A percentile compares a stretch with the other conserved stretches of the same genome.
These are phyloP conservation scores for Emiliania huxleyi DNA, from an alignment of 78 protist genomes.

Conservation along the genomic window DNA sequence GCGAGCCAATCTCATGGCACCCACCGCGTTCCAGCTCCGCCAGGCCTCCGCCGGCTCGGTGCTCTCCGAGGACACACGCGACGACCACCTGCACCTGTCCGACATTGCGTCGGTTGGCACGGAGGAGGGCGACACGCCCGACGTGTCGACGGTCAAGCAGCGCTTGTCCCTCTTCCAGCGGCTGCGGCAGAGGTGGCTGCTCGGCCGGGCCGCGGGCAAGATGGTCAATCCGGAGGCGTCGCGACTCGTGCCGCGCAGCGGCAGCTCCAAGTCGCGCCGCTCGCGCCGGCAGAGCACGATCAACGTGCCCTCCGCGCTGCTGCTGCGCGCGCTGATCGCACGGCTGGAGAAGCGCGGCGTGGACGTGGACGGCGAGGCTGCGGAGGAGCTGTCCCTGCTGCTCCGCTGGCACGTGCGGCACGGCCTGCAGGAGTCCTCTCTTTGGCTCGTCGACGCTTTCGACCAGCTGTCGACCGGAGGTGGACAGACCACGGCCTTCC, in stretches of 20 bases:
- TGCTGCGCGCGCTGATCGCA: neutral
- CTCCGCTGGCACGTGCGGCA: neutral
- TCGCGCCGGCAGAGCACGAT: neutral
- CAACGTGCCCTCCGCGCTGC: neutral
- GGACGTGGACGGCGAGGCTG: neutral
- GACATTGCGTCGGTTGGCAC: too few species aligned
- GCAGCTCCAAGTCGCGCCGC: neutral
- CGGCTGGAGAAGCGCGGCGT: neutral
- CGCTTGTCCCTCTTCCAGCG: neutral
- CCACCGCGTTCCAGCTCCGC: too few species aligned
- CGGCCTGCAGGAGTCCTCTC: neutral
- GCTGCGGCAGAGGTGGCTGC: neutral
- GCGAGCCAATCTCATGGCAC: too few species aligned
- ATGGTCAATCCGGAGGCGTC: neutral
- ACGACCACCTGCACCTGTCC: too few species aligned
- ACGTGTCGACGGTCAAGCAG: too few species aligned
- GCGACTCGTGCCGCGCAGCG: neutral
- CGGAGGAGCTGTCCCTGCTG: neutral
- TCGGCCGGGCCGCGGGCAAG: neutral
- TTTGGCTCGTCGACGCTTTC: neutral
- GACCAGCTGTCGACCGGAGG: neutral
- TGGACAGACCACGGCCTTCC: too few species aligned
- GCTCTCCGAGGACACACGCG: too few species aligned
- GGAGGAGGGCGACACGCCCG: too few species aligned
- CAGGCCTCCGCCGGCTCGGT: too few species aligned